Evolutionary conservation across 1,284 basidiomycete species (phyloP).

Genomic region (Ganoderma lucidum): DNA sequence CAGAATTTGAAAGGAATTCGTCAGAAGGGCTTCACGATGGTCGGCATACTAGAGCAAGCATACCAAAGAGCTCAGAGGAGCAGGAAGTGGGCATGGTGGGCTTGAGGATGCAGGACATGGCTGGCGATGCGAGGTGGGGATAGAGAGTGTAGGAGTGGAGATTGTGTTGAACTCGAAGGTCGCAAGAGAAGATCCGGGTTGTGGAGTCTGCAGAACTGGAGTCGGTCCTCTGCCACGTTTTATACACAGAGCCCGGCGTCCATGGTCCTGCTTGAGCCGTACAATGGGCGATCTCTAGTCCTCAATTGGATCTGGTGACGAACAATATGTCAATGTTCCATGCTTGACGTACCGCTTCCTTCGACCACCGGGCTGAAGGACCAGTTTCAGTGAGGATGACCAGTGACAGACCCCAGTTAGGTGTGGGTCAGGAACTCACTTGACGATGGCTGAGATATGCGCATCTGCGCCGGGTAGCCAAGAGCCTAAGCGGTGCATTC

Average conservation of each 20-base stretch:
- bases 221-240: not conserved
- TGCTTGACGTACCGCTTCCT: not conserved
- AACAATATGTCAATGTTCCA: not conserved
- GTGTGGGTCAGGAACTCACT: not conserved
- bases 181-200: not conserved
- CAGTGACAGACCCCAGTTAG: not conserved
- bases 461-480: not conserved
- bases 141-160: not conserved
- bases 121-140: not conserved
- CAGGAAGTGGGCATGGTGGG: constrained; percentile 5
- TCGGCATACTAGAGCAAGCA: not conserved
- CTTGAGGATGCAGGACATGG: constrained; percentile 2
- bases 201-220: not conserved
- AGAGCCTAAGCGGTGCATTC: not conserved
- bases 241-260: not conserved
- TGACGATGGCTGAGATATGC: not conserved
- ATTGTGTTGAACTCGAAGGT: not conserved
- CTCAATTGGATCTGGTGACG: not conserved
- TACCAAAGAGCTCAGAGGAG: constrained; percentile 4
- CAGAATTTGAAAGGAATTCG: no score
- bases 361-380: not conserved
- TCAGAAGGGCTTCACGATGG: not conserved
- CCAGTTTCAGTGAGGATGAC: not conserved
- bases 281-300: not conserved
- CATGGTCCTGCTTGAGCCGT: not conserved